phyloP scores from a whole-genome alignment of 2,329 filamentous ascomycete species.

The Exophiala alcalophila region DNA sequence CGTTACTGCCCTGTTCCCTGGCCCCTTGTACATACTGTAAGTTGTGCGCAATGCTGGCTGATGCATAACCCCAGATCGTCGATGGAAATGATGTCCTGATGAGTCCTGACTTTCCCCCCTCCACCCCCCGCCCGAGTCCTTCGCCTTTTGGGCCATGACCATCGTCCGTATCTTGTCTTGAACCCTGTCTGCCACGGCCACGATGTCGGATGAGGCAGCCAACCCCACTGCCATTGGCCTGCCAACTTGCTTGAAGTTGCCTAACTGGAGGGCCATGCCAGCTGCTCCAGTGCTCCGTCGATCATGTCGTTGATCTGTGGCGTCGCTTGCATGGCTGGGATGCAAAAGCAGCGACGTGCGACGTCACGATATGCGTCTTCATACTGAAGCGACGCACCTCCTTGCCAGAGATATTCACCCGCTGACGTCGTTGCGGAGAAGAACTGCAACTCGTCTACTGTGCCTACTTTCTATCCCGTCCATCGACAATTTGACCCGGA shows the following conservation, averaged over 20 bases:
- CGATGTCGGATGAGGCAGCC: constrained; percentile 1
- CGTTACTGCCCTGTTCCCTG: too few relatives aligned
- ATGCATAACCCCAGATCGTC: too few relatives aligned
- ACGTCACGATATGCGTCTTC: constrained; percentile 25
- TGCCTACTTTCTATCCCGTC: constrained; percentile 15
- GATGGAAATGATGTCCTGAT: too few relatives aligned
- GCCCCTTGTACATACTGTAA: too few relatives aligned
- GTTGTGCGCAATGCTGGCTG: too few relatives aligned
- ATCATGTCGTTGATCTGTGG: constrained; percentile 8
- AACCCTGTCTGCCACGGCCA: constrained; percentile 16
- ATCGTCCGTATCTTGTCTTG: constrained; percentile 1
- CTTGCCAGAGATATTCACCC: constrained; percentile 9
- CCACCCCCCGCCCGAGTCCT: background rate
- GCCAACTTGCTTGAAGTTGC: constrained; percentile 3
- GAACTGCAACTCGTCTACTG: constrained; percentile 10
- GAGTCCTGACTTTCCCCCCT: background rate
- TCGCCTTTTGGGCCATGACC: background rate
- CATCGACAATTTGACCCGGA: constrained; percentile 12
- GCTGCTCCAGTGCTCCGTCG: constrained; percentile 1
- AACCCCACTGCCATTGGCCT: constrained; percentile 5
- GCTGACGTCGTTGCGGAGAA: constrained; percentile 28
- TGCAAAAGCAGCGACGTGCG: constrained; percentile 27
- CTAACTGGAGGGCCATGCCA: background rate
- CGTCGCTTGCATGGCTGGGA: constrained; percentile 1
- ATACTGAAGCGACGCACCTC: constrained; percentile 9